Base-by-base conservation (phyloP, 257 asterid species). In the Phtheirospermum japonicum region DNA sequence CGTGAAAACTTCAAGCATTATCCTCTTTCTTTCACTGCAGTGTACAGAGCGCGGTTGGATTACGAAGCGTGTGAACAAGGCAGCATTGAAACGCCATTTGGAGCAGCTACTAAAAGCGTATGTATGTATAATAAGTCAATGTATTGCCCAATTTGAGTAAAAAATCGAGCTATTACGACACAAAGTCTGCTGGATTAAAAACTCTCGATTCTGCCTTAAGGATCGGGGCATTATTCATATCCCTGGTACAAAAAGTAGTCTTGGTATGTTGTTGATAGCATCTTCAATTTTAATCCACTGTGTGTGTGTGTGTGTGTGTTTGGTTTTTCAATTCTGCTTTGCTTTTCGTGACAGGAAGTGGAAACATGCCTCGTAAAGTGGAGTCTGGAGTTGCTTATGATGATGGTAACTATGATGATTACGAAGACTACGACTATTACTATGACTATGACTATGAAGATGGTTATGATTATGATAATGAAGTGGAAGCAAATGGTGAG, bases 301-400 rank as follows among this genome's bases (percentile, higher is more conserved):
- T 52, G 0, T 43, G 64, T 48, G 23, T 52, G 0, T 43, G 64
- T 48, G 23, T 50, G 9, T 9, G 36, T 26, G 53, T 20, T 57
- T 51, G 26, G 61, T 61, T 39, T 9, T 4, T n/a, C n/a, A 7
- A 37, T 51, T 49, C 32, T 73, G 14, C 6, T 68, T 37, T 23
- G 28, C n/a, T 48, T 48, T 32, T 12, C n/a, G 17, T 57, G 33
- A 34, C 72, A 79, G 94, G 75, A 68, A 71, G 69, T 42, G 63
- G 61, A 58, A 66, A 60, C 66, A 92, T 92, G 98, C 95, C 95
- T 68, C 98, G 92, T 52, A 92, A 92, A 77, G 82, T 69, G 43
- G 54, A 59, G 43, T 73, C 63, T 36, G 82, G 87, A 66, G 39
- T 73, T 64, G 80, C 73, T 71, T 76, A 76, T 51, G 83, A 80